Conservation (phyloP, 352 stramenopile genomes). For the Aphanomyces astaci region DNA sequence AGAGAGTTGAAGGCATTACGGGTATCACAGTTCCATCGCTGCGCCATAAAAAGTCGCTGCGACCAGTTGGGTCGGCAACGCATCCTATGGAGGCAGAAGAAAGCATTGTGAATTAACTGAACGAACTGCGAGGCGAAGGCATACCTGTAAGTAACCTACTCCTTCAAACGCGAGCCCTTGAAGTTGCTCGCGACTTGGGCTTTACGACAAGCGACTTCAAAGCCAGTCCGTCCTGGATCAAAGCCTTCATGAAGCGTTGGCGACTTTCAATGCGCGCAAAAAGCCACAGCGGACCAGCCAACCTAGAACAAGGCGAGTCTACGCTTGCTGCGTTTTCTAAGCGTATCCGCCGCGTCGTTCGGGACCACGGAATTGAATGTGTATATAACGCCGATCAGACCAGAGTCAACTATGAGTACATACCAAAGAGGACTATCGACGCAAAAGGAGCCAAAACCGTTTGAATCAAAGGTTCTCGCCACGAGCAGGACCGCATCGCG, state of each 20-base stretch:
- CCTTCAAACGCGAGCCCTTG: not conserved
- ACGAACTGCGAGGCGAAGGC: too few relatives aligned
- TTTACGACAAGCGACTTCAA: not conserved
- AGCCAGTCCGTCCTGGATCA: not conserved
- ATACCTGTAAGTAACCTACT: not conserved
- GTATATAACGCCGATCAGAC: not conserved
- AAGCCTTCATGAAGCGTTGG: not conserved
- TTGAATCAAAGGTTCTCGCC: conserved; percentile 11
- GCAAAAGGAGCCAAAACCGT: not conserved
- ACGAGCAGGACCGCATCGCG: conserved; percentile 29
- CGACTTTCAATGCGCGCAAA: not conserved
- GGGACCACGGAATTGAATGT: not conserved
- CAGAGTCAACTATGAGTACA: not conserved
- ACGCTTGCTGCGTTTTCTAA: not conserved
- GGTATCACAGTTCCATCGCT: too few relatives aligned
- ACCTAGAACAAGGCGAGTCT: not conserved
- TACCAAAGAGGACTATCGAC: not conserved
- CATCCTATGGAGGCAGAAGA: too few relatives aligned
- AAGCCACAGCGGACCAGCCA: not conserved
- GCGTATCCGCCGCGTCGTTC: not conserved
- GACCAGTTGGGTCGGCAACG: too few relatives aligned
- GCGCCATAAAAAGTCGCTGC: too few relatives aligned
- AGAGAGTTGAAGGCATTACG: too few relatives aligned
- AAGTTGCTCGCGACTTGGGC: not conserved
- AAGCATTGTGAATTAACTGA: too few relatives aligned